These are phyloP conservation scores for Penicillium sp. DNA, from an alignment of 2,329 filamentous ascomycete species.

Conservation along the genomic window DNA sequence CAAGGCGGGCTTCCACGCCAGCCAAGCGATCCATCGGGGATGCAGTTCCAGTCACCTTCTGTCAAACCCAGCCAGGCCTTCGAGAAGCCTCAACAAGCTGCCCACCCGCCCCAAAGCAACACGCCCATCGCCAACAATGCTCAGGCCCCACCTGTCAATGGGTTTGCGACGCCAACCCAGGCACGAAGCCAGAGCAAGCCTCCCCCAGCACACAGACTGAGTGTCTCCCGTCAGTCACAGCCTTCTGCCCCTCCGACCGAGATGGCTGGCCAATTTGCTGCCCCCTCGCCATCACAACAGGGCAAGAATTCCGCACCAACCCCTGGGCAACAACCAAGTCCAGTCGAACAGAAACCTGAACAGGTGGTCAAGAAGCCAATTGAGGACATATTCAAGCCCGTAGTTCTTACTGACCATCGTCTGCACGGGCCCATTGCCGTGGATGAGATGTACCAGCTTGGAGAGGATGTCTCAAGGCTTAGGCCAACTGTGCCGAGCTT, in stretches of 20 bases:
- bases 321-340: constrained; percentile 29
- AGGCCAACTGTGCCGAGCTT: constrained; percentile 73
- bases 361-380: constrained; percentile 40
- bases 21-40: constrained; percentile 36
- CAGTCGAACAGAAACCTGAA: constrained; percentile 32
- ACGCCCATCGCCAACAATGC: constrained; percentile 31
- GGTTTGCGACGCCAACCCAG: constrained; percentile 40
- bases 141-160: constrained; percentile 37
- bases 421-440: constrained; percentile 72
- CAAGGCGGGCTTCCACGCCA: constrained; percentile 39
- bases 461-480: constrained; percentile 63
- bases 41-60: constrained; percentile 45
- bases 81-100: constrained; percentile 33
- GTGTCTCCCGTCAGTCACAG: constrained; percentile 36
- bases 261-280: constrained; percentile 26
- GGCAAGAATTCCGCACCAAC: constrained; percentile 27
- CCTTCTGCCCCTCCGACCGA: constrained; percentile 32
- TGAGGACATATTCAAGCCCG: constrained; percentile 48
- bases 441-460: constrained; percentile 61
- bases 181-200: constrained; percentile 35
- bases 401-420: constrained; percentile 49
- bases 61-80: constrained; percentile 53
- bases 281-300: constrained; percentile 30
- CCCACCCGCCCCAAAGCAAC: constrained; percentile 34
- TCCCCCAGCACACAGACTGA: constrained; percentile 30